A percentile compares a stretch with the other conserved stretches of the same genome.
Conservation (phyloP, 805 yeast genomes). For the Candida easanensis region DNA sequence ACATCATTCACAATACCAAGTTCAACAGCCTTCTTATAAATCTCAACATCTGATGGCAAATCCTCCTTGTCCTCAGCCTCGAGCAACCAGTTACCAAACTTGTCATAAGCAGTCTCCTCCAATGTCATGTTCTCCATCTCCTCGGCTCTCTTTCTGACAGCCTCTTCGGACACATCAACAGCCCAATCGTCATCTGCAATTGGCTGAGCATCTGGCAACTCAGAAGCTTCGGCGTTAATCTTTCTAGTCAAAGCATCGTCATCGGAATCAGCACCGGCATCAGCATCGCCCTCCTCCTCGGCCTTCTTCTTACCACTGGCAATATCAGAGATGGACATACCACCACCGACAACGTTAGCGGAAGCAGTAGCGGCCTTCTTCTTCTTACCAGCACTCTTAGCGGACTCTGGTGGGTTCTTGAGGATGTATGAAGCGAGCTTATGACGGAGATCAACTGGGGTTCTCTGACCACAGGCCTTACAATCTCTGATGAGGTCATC, state of each 20-base stretch:
- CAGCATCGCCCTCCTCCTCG: conserved; percentile 39
- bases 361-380: conserved; percentile 82
- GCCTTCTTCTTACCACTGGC: conserved; percentile 48
- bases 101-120: conserved; percentile 50
- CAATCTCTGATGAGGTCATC: conserved; percentile 85
- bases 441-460: conserved; percentile 80
- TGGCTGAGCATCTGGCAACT: conserved; percentile 54
- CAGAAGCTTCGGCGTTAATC: conserved; percentile 81
- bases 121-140: conserved; percentile 70
- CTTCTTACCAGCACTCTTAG: conserved; percentile 45
- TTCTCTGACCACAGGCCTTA: conserved; percentile 95
- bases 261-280: conserved; percentile 61
- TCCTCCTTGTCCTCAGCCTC: conserved; percentile 44
- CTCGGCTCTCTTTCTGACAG: conserved; percentile 86
- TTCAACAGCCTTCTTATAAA: conserved; percentile 85
- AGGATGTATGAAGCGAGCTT: conserved; percentile 82
- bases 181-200: conserved; percentile 95
- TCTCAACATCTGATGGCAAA: conserved; percentile 82
- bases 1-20: conserved; percentile 68
- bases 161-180: conserved; percentile 95
- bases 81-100: conserved; percentile 88
- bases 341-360: conserved; percentile 87
- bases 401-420: conserved; percentile 80
- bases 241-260: conserved; percentile 75
- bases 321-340: conserved; percentile 74